A percentile compares a stretch with the other conserved stretches of the same genome.
Conservation (phyloP, 169 alveolate genomes). For the Cyclospora cayetanensis region DNA sequence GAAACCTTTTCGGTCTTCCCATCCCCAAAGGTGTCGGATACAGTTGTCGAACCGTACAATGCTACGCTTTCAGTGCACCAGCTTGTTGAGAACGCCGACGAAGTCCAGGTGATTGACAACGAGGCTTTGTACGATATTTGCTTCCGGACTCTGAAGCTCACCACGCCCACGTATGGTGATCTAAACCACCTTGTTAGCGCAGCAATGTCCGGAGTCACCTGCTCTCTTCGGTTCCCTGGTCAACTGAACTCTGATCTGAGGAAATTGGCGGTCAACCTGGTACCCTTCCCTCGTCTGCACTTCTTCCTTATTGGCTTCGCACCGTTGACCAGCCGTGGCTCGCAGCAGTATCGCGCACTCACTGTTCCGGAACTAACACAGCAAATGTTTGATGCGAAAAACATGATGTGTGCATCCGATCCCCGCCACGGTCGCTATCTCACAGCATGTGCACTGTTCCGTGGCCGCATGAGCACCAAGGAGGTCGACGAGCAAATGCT, state of each 20-base stretch:
- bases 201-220: constrained; percentile 99
- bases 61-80: constrained; percentile 98
- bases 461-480: constrained; percentile 99
- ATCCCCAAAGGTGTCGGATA: constrained; percentile 98
- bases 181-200: constrained; percentile 98
- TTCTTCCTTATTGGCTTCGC: constrained; percentile 99
- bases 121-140: constrained; percentile 99
- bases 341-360: constrained; percentile 98
- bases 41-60: constrained; percentile 99
- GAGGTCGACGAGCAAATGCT: constrained; percentile 99
- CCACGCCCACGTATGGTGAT: constrained; percentile 88
- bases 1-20: constrained; percentile 99
- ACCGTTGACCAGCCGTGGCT: constrained; percentile 98
- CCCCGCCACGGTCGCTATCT: constrained; percentile 99
- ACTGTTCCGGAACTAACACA: constrained; percentile 98
- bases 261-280: constrained; percentile 95
- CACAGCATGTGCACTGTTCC: constrained; percentile 98
- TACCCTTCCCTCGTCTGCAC: constrained; percentile 99
- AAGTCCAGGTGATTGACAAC: constrained; percentile 95
- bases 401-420: constrained; percentile 99
- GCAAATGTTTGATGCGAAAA: constrained; percentile 99
- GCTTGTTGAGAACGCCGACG: constrained; percentile 97
- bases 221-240: constrained; percentile 98
- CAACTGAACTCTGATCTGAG: constrained; percentile 97
- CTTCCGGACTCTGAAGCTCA: constrained; percentile 98